Conservation (phyloP, 2,329 filamentous ascomycete species). For the Alternaria infectoria region DNA sequence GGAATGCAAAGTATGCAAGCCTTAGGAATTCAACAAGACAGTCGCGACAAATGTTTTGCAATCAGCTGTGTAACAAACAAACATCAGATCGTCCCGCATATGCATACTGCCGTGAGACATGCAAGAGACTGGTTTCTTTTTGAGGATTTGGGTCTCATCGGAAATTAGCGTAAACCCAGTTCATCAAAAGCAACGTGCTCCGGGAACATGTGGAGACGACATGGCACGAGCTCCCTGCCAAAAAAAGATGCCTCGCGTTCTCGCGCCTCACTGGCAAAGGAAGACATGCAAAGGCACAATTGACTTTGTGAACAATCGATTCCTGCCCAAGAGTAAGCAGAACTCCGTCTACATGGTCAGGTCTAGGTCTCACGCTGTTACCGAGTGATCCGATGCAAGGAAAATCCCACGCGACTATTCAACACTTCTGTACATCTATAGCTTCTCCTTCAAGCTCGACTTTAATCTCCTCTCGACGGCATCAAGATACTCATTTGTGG, state of each 20-base stretch:
- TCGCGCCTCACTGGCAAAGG: not conserved
- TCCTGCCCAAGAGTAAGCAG: conserved; percentile 5
- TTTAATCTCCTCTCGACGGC: conserved; percentile 92
- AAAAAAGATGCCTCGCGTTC: not conserved
- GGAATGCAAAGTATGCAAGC: not conserved
- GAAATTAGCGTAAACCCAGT: conserved; percentile 1
- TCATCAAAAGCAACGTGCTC: conserved; percentile 2
- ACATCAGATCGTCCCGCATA: conserved; percentile 14
- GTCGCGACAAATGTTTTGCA: conserved; percentile 19
- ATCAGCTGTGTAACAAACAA: conserved; percentile 37
- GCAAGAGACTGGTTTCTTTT: conserved; percentile 7
- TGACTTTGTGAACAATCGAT: not conserved
- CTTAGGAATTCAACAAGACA: not conserved
- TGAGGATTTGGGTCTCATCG: not conserved
- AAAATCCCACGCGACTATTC: not conserved
- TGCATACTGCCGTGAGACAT: conserved; percentile 30
- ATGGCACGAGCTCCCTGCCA: conserved; percentile 1
- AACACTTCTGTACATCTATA: conserved; percentile 55
- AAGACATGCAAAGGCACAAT: not conserved
- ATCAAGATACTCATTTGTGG: conserved; percentile 85
- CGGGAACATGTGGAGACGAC: not conserved
- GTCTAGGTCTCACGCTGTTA: conserved; percentile 2
- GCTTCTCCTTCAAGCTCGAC: conserved; percentile 76
- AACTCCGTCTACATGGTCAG: not conserved
- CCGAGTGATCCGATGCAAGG: not conserved